A percentile compares a stretch with the other conserved stretches of the same genome.
phyloP scores from a whole-genome alignment of 106 monocot genomes.

The Acorus gramineus region DNA sequence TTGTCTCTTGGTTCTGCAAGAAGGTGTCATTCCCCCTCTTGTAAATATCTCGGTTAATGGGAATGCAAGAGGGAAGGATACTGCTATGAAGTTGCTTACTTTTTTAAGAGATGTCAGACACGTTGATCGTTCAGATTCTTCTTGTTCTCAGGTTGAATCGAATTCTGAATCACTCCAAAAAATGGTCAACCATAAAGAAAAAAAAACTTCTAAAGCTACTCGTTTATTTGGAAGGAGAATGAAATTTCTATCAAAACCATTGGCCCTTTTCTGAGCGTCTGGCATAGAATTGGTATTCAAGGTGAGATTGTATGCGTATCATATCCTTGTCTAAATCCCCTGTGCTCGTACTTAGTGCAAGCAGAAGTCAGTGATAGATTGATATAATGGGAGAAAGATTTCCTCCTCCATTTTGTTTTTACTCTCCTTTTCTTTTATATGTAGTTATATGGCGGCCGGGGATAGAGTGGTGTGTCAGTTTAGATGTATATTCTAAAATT shows the following conservation, averaged over 20 bases:
- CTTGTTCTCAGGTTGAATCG: conserved; percentile 11
- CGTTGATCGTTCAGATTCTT: conserved; percentile 13
- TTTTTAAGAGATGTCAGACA: conserved; percentile 55
- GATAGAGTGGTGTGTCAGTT: no score
- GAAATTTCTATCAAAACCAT: conserved; percentile 27
- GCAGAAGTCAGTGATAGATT: no score
- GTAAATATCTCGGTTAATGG: conserved; percentile 77
- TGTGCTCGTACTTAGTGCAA: no score
- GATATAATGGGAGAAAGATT: no score
- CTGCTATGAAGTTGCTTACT: conserved; percentile 43
- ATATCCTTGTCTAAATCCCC: no score
- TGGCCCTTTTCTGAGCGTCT: conserved; percentile 11
- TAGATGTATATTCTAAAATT: no score
- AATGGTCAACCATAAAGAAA: conserved; percentile 6
- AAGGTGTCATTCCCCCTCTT: conserved; percentile 73
- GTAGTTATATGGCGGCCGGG: no score
- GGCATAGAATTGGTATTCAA: no score
- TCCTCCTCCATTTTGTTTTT: no score
- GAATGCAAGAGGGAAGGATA: conserved; percentile 29
- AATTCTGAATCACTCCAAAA: conserved; percentile 2
- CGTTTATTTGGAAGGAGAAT: conserved; percentile 42
- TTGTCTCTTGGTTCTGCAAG: conserved; percentile 57
- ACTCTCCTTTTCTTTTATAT: no score
- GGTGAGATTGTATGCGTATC: no score
- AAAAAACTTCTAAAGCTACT: conserved; percentile 13